Evolutionary conservation across 345 rosid genomes (phyloP).

Genomic region (Arabidopsis suecica): DNA sequence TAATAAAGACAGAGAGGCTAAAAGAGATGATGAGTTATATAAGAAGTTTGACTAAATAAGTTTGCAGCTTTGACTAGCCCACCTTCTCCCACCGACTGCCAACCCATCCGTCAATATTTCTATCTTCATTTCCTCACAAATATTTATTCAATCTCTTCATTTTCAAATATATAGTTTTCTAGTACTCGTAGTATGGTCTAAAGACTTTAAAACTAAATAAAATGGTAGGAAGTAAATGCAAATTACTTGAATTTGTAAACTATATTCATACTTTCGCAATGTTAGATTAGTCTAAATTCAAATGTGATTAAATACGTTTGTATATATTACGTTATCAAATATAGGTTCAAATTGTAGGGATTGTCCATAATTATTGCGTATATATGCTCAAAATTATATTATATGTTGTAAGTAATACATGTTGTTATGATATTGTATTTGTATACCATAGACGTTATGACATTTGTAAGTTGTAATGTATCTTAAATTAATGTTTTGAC

Average conservation of each 20-base stretch:
- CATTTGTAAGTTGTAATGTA: not conserved
- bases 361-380: not conserved
- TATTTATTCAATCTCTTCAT: not conserved
- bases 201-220: not conserved
- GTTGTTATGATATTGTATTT: not conserved
- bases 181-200: not conserved
- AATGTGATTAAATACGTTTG: not conserved
- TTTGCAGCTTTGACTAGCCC: conserved; percentile 35
- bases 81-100: conserved; percentile 44
- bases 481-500: not conserved
- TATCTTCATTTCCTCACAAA: not conserved
- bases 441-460: not conserved
- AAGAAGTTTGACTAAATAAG: conserved; percentile 30
- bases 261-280: not conserved
- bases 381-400: not conserved
- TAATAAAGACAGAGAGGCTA: conserved; percentile 1
- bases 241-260: not conserved
- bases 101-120: conserved; percentile 28
- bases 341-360: not conserved
- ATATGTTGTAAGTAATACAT: not conserved
- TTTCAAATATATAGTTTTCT: not conserved
- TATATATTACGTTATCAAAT: too few species aligned
- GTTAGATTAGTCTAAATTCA: not conserved
- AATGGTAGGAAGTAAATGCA: not conserved
- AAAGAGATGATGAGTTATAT: not conserved